These are phyloP conservation scores for Blastocystis sp. DNA, from an alignment of 352 stramenopile species.

Conservation along the genomic window DNA sequence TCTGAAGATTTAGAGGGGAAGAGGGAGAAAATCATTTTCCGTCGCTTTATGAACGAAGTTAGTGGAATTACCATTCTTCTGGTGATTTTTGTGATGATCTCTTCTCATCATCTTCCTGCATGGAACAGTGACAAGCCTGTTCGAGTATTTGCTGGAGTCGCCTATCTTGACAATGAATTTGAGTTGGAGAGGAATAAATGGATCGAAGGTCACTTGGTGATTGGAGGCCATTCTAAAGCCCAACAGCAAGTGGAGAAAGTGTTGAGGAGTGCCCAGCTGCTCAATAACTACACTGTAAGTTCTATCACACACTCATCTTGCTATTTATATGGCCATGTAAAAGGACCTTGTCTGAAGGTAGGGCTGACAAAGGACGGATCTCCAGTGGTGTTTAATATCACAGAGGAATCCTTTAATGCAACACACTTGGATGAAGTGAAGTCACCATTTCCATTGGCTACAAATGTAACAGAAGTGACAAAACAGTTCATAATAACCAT, in stretches of 20 bases:
- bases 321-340: background rate
- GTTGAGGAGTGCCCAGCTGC: background rate
- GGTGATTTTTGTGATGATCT: background rate
- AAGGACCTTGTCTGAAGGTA: background rate
- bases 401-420: background rate
- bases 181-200: background rate
- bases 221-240: background rate
- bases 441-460: background rate
- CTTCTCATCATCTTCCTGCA: background rate
- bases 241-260: background rate
- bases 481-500: background rate
- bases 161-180: background rate
- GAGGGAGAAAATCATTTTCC: conserved; percentile 27
- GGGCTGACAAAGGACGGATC: background rate
- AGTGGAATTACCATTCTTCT: background rate
- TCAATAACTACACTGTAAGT: background rate
- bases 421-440: background rate
- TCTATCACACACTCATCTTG: background rate
- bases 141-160: background rate
- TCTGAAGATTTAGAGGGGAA: background rate
- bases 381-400: background rate
- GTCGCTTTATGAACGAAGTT: background rate
- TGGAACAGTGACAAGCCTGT: conserved; percentile 56
- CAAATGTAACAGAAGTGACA: background rate
- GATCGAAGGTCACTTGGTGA: background rate